phyloP scores from a whole-genome alignment of 2,329 filamentous ascomycete species.

The Fusarium torulosum region DNA sequence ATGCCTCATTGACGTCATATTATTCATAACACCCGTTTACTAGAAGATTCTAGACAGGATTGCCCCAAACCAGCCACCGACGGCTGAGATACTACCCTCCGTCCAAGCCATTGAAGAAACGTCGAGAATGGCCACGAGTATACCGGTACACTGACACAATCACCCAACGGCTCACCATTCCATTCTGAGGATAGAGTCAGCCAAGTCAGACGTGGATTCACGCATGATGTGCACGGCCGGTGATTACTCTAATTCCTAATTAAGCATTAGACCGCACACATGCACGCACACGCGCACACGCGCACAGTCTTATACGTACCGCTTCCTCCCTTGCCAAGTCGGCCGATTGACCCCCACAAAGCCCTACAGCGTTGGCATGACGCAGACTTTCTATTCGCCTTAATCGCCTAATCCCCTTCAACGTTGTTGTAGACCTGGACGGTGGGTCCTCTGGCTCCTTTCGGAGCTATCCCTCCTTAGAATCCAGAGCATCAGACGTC shows the following conservation, averaged over 20 bases:
- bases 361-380: too few species aligned
- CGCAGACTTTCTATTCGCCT: too few species aligned
- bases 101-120: not conserved
- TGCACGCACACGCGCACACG: too few species aligned
- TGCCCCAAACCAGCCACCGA: not conserved
- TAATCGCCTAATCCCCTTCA: not conserved
- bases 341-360: not conserved
- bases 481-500: not conserved
- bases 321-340: too few species aligned
- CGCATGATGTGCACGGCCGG: not conserved
- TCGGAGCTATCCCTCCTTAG: slow-evolving; percentile 11
- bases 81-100: too few species aligned
- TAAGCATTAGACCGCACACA: too few species aligned
- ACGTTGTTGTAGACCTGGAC: not conserved
- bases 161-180: not conserved
- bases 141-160: not conserved
- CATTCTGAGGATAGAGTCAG: slow-evolving; percentile 5
- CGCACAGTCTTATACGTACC: too few species aligned
- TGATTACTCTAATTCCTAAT: too few species aligned
- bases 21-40: not conserved
- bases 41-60: slow-evolving; percentile 21
- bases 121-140: not conserved
- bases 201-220: not conserved
- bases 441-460: slow-evolving; percentile 1
- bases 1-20: slow-evolving; percentile 47